These are phyloP conservation scores for Monosporozyma aquatica DNA, from an alignment of 805 yeast species.

Conservation along the genomic window DNA sequence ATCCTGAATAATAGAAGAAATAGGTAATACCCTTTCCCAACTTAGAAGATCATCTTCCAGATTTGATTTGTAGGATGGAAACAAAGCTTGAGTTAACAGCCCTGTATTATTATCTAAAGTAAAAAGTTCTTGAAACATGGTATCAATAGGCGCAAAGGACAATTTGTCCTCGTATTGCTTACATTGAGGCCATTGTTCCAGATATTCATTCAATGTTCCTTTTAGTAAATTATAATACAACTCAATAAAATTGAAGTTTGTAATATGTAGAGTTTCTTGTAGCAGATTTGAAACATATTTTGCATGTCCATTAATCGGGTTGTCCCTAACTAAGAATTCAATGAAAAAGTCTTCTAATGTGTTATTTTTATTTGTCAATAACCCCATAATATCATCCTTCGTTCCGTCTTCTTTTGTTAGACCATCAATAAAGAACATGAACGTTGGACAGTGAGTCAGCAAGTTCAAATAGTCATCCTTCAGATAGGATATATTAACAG, in stretches of 20 bases:
- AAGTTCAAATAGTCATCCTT: conserved; percentile 22
- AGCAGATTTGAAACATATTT: conserved; percentile 20
- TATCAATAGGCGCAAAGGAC: conserved; percentile 25
- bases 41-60: conserved; percentile 26
- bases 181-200: conserved; percentile 23
- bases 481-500: conserved; percentile 23
- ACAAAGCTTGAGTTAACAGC: conserved; percentile 25
- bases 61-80: conserved; percentile 25
- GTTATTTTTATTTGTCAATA: conserved; percentile 20
- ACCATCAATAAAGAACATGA: conserved; percentile 29
- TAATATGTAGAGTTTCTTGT: conserved; percentile 19
- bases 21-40: conserved; percentile 25
- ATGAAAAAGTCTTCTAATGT: conserved; percentile 25
- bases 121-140: conserved; percentile 29
- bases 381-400: conserved; percentile 18
- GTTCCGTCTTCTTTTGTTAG: conserved; percentile 22
- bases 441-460: conserved; percentile 27
- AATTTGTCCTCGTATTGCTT: conserved; percentile 13
- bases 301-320: conserved; percentile 29
- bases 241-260: conserved; percentile 26
- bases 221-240: conserved; percentile 23
- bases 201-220: conserved; percentile 18
- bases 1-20: conserved; percentile 7
- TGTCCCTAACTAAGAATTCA: conserved; percentile 29
- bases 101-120: conserved; percentile 28